Percentiles rank a stretch among this genome's conserved stretches.
phyloP scores from a whole-genome alignment of 306 rosid genomes.

The Sophora flavescens region DNA sequence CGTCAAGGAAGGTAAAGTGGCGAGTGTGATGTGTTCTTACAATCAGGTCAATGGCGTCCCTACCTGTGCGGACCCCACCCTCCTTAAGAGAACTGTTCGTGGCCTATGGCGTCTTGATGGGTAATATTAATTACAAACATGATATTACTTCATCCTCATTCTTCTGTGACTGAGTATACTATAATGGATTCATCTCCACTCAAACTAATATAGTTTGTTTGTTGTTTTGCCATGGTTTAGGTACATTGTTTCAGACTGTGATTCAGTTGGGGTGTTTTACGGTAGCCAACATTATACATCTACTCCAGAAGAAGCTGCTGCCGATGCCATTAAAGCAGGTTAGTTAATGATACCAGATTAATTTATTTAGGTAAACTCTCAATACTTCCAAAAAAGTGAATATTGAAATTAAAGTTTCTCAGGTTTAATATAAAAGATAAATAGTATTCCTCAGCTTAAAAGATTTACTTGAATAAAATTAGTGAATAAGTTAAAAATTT shows the following conservation, averaged over 20 bases:
- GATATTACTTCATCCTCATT: neutral
- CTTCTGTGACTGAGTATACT: neutral
- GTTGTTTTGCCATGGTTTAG: constrained; percentile 42
- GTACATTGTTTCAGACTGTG: constrained; percentile 90
- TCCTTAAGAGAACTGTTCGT: constrained; percentile 70
- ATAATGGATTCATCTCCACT: neutral
- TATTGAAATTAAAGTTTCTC: too few relatives aligned
- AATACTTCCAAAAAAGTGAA: too few relatives aligned
- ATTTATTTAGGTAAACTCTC: neutral
- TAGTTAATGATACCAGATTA: neutral
- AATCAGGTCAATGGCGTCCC: constrained; percentile 93
- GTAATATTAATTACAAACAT: constrained; percentile 39
- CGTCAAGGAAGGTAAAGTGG: constrained; percentile 83
- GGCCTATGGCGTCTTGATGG: constrained; percentile 78
- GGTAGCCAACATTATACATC: constrained; percentile 75
- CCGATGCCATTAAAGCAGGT: constrained; percentile 90
- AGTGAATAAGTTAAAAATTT: too few relatives aligned
- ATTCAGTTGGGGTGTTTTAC: constrained; percentile 82
- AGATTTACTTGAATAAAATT: too few relatives aligned
- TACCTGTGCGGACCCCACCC: constrained; percentile 86
- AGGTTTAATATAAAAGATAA: too few relatives aligned
- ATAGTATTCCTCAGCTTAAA: too few relatives aligned
- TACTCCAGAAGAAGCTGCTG: constrained; percentile 90
- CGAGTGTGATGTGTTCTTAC: constrained; percentile 91
- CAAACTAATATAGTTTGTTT: neutral